Conservation (phyloP, 1,284 basidiomycete genomes). For the Leccinum proximum region DNA sequence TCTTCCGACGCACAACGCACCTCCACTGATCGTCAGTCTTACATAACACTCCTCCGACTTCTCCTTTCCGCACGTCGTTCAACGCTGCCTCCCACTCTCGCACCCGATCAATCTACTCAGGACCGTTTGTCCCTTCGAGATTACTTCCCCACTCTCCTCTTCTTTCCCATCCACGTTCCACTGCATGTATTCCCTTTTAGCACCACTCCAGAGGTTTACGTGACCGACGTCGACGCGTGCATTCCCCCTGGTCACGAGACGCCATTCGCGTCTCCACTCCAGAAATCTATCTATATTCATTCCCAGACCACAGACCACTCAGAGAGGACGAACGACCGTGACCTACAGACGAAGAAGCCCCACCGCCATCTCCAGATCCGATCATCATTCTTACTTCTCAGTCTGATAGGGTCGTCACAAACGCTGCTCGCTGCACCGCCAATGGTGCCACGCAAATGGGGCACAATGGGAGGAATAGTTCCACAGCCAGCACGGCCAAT, state of each 20-base stretch:
- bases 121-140: conserved; percentile 41
- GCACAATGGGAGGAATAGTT: conserved; percentile 11
- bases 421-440: conserved; percentile 45
- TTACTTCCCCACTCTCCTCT: conserved; percentile 32
- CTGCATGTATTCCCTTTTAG: conserved; percentile 27
- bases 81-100: too few relatives aligned
- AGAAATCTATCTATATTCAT: conserved; percentile 92
- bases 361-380: conserved; percentile 32
- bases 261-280: conserved; percentile 81
- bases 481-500: neutral
- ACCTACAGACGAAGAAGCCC: conserved; percentile 38
- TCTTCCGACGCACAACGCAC: too few relatives aligned
- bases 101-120: too few relatives aligned
- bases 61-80: too few relatives aligned
- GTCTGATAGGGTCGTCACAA: conserved; percentile 18
- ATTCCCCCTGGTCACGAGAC: conserved; percentile 36
- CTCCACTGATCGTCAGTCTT: too few relatives aligned
- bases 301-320: conserved; percentile 63
- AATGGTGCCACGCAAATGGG: conserved; percentile 27
- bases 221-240: conserved; percentile 12
- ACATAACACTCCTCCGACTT: too few relatives aligned
- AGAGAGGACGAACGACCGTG: conserved; percentile 57
- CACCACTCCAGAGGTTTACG: conserved; percentile 21
- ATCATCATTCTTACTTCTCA: conserved; percentile 26
- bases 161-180: conserved; percentile 24